Evolutionary conservation across 179 eudicot species (phyloP), one percentile per base, ranked within the genome.

Genomic region (Carnegiea gigantea): DNA sequence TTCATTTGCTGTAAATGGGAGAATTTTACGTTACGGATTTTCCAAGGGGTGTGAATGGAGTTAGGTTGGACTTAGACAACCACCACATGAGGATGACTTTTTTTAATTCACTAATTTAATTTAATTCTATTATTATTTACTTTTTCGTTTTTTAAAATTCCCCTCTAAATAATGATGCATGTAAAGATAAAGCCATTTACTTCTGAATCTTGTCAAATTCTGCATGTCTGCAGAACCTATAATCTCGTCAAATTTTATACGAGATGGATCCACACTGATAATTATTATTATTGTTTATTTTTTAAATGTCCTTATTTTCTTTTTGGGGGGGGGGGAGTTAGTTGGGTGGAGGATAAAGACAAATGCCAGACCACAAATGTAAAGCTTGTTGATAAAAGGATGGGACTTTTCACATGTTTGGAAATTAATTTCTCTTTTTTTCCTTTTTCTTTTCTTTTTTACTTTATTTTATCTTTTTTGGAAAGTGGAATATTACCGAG

Each of bases 31-130:
- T 86, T 84, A 80, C 51, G 75, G 77, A 15, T 53, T 54, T 83
- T 38, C 5, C 26, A 11, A 77, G 46, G 85, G 81, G 48, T 62
- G n/a, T 33, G 8, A 59, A 49, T 54, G 26, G 73, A 70, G 82
- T 85, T 85, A 82, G 87, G 87, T 82, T 82, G 82, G 82, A 82
- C 80, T 78, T 71, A 24, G 85, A 85, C 87, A 85, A 82, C 87
- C 76, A 85, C 85, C 84, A 70, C 81, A 44, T 84, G 82, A 81
- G n/a, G 73, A 23, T 78, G 79, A 84, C 82, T 10, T 81, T 73
- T 73, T 38, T 6, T 38, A 38, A 38, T 38, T 38, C 6, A 38
- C 43, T 38, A 38, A 0, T 3, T 38, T 38, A 38, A 38, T 38
- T 38, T 38, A 38, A 38, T 38, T 38, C 2, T 28, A 28, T 28